Base-by-base conservation (phyloP, 108 stramenopile genomes). In the Pseudonitzschia multiseries region DNA sequence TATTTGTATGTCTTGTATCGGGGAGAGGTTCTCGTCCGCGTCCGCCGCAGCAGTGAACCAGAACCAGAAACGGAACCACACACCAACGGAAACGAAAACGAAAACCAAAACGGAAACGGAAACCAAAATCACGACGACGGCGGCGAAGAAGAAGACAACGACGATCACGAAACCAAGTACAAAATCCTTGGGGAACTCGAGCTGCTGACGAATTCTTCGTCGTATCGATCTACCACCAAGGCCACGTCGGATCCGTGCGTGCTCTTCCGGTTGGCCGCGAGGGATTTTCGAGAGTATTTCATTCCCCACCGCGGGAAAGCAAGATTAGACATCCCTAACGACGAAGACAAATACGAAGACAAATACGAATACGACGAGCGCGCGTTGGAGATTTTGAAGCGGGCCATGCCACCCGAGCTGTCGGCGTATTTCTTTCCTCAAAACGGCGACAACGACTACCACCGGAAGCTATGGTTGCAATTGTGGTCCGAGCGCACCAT, bases 181-280 rank as follows among this genome's bases (percentile, higher is more conserved):
- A 71, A 46, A 17, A 74, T 72, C 18, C 69, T 84, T 6, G 83
- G 83, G 61, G 83, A 84, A 52, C 48, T 84, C 46, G 76, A 76
- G 6, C 28, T 84, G 36, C 32, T 80, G 26, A 62, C 61, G 3
- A 62, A 62, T 20, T 20, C 36, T 28, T 64, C 27, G 15, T 51
- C 61, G 15, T 54, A 72, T 52, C 22, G 66, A 18, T 69, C 69
- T n/a, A 73, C 83, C 24, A 70, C 64, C 48, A 60, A 71, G 64
- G 77, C 83, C 18, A 31, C 63, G 6, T 80, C 73, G 36, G 22
- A 53, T 24, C 28, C 70, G 22, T 75, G 70, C 52, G 69, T 57
- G 20, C 28, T 80, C 28, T 80, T 80, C 71, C 42, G 74, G 3
- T 20, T 80, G 33, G 22, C 31, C 15, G n/a, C 24, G 36, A 48